Conservation (phyloP, 2,329 filamentous ascomycete species). For the Huntiella bhutanensis region DNA sequence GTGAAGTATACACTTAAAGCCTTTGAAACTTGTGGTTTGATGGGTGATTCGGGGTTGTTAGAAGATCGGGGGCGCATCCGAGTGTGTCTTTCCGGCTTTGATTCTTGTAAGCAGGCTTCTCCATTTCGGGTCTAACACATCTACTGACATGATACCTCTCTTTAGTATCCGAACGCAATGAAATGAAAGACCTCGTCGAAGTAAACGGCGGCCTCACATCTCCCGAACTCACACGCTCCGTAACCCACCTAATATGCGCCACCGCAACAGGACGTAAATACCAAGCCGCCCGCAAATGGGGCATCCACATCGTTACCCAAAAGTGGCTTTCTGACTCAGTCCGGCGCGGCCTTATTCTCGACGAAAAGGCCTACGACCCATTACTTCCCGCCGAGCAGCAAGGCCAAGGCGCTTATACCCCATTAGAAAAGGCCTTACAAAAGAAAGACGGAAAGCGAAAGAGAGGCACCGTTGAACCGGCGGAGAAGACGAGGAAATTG, state of each 20-base stretch:
- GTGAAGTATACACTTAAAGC: slow-evolving; percentile 42
- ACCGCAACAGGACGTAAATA: slow-evolving; percentile 78
- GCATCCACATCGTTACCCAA: slow-evolving; percentile 56
- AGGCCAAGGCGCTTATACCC: slow-evolving; percentile 43
- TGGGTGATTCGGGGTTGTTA: slow-evolving; percentile 16
- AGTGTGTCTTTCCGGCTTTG: slow-evolving; percentile 39
- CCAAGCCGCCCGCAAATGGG: slow-evolving; percentile 67
- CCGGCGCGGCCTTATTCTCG: slow-evolving; percentile 72
- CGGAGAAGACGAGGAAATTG: slow-evolving; percentile 44
- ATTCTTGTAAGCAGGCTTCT: slow-evolving; percentile 23
- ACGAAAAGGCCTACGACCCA: slow-evolving; percentile 72
- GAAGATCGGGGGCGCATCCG: slow-evolving; percentile 24
- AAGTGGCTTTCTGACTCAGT: slow-evolving; percentile 77
- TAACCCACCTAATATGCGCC: slow-evolving; percentile 74
- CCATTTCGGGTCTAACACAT: neutral
- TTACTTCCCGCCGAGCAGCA: slow-evolving; percentile 48
- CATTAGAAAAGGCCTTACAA: neutral
- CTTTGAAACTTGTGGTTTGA: slow-evolving; percentile 35
- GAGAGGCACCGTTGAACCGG: slow-evolving; percentile 16
- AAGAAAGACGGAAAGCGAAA: slow-evolving; percentile 2
- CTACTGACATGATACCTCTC: neutral
- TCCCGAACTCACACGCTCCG: slow-evolving; percentile 66
- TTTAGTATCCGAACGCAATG: slow-evolving; percentile 34
- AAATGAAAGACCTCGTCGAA: slow-evolving; percentile 48
- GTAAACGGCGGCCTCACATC: slow-evolving; percentile 67